Evolutionary conservation across 2,329 filamentous ascomycete genomes (phyloP), one percentile per base, ranked within the genome.

Genomic region (Ceratocystiopsis sp.): DNA sequence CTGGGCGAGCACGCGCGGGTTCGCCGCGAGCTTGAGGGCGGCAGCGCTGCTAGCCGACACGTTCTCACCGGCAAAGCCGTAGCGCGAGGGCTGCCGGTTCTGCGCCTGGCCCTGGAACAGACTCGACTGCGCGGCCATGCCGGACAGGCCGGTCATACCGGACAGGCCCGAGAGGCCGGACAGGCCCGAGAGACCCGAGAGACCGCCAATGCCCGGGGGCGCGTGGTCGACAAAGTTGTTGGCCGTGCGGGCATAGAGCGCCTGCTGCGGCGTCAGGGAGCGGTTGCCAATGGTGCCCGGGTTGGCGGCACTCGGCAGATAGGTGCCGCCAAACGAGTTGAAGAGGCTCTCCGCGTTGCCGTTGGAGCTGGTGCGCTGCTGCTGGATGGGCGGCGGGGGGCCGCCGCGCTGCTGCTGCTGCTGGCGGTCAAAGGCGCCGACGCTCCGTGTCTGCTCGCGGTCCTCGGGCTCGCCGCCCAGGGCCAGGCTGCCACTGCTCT

Each of bases 381-480:
- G 73, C 54, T 87, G 82, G 33, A 84, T 82, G 11, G 86, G 84
- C 3, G 82, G 78, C 53, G 86, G 84, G 9, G 84, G 77, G 13
- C 74, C 75, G 46, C 76, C 74, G 41, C 77, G 72, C 47, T 77
- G 71, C 46, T 74, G 71, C 25, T 29, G 25, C 25, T 29, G 25
- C 25, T 29, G 25, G 25, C 25, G 25, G 37, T 71, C 68, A 36
- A 71, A 71, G 39, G 59, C 56, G 51, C 70, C 64, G 35, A 61
- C 61, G 41, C 74, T 71, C 16, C 67, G 65, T 16, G 60, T 55
- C 38, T 62, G 61, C 18, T 84, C 79, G 48, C 73, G 70, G 51
- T 93, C 85, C 57, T 96, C 89, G 0, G 89, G 89, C 57, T 96
- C 89, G 37, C 89, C 89, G 45, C 89, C 89, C 16, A 96, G 69